Evolutionary conservation across 768 basidiomycete genomes (phyloP).

Genomic region (Lactarius quietus): DNA sequence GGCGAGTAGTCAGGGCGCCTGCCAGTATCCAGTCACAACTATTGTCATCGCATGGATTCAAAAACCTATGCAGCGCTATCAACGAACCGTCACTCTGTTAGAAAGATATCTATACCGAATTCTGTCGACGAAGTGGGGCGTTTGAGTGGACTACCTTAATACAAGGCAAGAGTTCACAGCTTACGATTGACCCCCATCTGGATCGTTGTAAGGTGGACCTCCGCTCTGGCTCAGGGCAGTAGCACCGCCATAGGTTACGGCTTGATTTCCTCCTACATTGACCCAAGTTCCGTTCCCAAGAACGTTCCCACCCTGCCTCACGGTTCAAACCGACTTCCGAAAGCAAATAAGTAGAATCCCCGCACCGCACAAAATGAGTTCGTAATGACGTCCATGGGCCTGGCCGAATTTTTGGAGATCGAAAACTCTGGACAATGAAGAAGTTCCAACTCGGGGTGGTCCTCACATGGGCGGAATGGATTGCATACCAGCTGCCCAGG

Average conservation of each 20-base stretch:
- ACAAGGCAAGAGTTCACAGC: conserved; percentile 13
- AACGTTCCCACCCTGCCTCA: conserved; percentile 38
- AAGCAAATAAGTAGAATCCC: conserved; percentile 1
- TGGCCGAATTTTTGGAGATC: conserved; percentile 49
- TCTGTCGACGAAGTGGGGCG: conserved; percentile 30
- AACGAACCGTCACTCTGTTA: neutral
- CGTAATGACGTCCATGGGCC: conserved; percentile 71
- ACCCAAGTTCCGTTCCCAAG: conserved; percentile 81
- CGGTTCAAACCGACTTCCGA: conserved; percentile 33
- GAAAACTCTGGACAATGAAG: conserved; percentile 44
- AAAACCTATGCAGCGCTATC: conserved; percentile 39
- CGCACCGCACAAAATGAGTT: conserved; percentile 83
- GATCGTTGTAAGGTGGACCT: conserved; percentile 52
- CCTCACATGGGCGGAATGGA: neutral
- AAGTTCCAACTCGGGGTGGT: neutral
- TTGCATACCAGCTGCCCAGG: conserved; percentile 59
- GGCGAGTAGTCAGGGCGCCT: conserved; percentile 44
- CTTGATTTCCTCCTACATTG: conserved; percentile 74
- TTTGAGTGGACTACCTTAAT: neutral
- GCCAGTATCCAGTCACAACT: conserved; percentile 57
- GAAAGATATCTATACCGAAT: conserved; percentile 39
- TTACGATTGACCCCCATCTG: conserved; percentile 57
- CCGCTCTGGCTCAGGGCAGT: conserved; percentile 45
- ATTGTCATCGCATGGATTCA: conserved; percentile 66
- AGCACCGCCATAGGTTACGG: conserved; percentile 56